Conservation (phyloP, 1,284 basidiomycete species). For the Takashimella koratensis region DNA sequence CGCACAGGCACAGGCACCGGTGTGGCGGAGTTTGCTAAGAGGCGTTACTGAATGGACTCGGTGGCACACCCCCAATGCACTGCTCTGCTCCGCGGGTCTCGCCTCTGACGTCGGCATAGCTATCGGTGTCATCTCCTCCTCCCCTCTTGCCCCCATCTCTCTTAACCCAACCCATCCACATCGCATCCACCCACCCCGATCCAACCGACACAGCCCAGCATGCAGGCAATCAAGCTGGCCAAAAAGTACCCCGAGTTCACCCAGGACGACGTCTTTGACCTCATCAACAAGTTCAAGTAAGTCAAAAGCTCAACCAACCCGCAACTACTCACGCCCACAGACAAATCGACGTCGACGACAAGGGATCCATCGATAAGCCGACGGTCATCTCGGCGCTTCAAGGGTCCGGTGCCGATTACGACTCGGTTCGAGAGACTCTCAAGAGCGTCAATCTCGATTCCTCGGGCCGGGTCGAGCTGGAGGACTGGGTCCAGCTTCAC, state of each 20-base stretch:
- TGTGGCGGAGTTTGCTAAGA: too few relatives aligned
- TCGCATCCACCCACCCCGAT: not conserved
- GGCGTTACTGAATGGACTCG: too few relatives aligned
- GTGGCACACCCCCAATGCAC: too few relatives aligned
- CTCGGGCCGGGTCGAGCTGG: constrained; percentile 91
- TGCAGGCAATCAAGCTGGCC: constrained; percentile 61
- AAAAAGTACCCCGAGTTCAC: constrained; percentile 91
- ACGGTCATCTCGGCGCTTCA: constrained; percentile 73
- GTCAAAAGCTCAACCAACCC: constrained; percentile 41
- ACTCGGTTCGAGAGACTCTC: constrained; percentile 70
- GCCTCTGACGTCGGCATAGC: too few relatives aligned
- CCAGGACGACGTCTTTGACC: constrained; percentile 86
- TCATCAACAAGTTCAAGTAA: constrained; percentile 90
- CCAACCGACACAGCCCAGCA: constrained; percentile 18
- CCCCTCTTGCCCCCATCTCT: too few relatives aligned
- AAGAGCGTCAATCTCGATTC: constrained; percentile 94
- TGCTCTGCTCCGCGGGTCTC: too few relatives aligned
- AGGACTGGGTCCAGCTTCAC: constrained; percentile 81
- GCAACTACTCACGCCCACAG: constrained; percentile 50
- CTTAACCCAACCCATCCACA: not conserved
- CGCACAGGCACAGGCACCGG: too few relatives aligned
- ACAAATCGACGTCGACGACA: constrained; percentile 75
- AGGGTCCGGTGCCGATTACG: constrained; percentile 74
- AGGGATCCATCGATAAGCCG: constrained; percentile 79
- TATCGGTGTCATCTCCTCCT: too few relatives aligned